Evolutionary conservation across 2,329 filamentous ascomycete genomes (phyloP).

Genomic region (Daldinia sp.): DNA sequence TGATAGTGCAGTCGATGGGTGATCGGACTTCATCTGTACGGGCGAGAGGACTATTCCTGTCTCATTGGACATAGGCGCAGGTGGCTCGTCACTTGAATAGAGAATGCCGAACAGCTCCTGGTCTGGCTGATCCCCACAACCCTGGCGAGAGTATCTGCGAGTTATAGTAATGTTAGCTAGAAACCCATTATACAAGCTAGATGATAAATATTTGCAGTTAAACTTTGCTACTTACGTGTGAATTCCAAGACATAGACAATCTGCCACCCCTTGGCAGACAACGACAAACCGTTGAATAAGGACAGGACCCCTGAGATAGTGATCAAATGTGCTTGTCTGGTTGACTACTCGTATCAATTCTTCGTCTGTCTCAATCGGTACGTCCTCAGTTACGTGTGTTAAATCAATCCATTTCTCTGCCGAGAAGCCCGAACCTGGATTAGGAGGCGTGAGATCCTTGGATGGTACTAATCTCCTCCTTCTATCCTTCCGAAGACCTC

Average conservation of each 20-base stretch:
- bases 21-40: background rate
- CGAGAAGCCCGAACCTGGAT: background rate
- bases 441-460: background rate
- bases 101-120: conserved; percentile 4
- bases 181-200: background rate
- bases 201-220: background rate
- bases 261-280: background rate
- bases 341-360: background rate
- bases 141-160: background rate
- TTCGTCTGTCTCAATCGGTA: background rate
- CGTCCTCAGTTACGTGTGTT: background rate
- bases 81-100: background rate
- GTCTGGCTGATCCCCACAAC: background rate
- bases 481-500: rapidly evolving
- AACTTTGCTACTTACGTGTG: background rate
- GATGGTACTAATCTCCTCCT: background rate
- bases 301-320: background rate
- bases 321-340: background rate
- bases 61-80: background rate
- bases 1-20: background rate
- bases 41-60: background rate
- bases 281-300: background rate
- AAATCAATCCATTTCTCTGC: background rate
- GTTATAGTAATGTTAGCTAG: background rate
- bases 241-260: conserved; percentile 1